These are phyloP conservation scores for Diplodia intermedia DNA, from an alignment of 2,329 filamentous ascomycete species.

Conservation along the genomic window DNA sequence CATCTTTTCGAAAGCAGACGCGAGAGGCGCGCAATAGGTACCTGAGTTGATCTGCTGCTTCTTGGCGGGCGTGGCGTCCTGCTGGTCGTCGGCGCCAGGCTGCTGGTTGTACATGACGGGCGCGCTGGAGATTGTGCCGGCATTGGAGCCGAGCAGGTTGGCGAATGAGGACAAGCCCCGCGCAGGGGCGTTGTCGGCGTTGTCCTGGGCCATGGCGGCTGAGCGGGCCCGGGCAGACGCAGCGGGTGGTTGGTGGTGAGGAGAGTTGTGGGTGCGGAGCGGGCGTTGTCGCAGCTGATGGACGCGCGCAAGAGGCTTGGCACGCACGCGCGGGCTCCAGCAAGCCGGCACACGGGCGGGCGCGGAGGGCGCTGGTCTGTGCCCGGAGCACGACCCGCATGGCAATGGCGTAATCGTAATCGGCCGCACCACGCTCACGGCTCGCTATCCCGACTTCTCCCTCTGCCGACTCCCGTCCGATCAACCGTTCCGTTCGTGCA, in stretches of 20 bases:
- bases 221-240: slow-evolving; percentile 13
- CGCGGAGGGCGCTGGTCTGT: neutral
- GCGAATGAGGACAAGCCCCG: slow-evolving; percentile 76
- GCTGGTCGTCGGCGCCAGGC: slow-evolving; percentile 54
- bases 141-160: slow-evolving; percentile 71
- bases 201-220: slow-evolving; percentile 30
- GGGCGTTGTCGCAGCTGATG: slow-evolving; percentile 7
- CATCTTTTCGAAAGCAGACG: slow-evolving; percentile 37
- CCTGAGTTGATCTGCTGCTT: slow-evolving; percentile 70
- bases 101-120: slow-evolving; percentile 73
- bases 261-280: neutral
- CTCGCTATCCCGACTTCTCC: slow-evolving; percentile 20
- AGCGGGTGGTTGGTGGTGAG: slow-evolving; percentile 6
- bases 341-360: no score
- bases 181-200: slow-evolving; percentile 23
- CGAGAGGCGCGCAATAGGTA: slow-evolving; percentile 52
- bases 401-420: slow-evolving; percentile 27
- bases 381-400: slow-evolving; percentile 2
- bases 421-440: slow-evolving; percentile 11
- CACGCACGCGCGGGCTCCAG: slow-evolving; percentile 8
- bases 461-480: slow-evolving; percentile 27
- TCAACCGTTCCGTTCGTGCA: slow-evolving; percentile 3
- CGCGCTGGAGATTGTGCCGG: slow-evolving; percentile 76
- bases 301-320: slow-evolving; percentile 25
- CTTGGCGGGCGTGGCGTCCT: slow-evolving; percentile 54